Evolutionary conservation across 176 grass and related monocot species (phyloP).

Genomic region (Bonia amplexicaulis): DNA sequence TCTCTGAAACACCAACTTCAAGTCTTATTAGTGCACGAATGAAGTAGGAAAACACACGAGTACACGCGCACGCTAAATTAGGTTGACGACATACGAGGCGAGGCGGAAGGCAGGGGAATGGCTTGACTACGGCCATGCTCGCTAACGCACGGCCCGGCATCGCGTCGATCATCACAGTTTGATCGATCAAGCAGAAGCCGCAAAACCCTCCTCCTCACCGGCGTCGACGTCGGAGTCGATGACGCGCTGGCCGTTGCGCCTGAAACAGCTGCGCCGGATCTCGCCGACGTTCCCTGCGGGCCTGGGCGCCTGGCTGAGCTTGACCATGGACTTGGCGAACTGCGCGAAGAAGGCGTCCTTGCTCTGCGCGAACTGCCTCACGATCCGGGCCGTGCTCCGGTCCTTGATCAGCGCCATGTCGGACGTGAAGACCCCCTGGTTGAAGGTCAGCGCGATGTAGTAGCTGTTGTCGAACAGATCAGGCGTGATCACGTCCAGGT

Average conservation of each 20-base stretch:
- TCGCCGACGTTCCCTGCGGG: constrained; percentile 17
- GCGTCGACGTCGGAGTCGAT: background rate
- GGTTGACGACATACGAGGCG: no score
- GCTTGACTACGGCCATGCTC: background rate
- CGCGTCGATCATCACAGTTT: no score
- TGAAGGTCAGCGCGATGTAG: constrained; percentile 1
- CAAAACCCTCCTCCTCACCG: background rate
- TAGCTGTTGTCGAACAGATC: constrained; percentile 35
- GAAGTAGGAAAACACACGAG: no score
- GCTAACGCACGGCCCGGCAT: background rate
- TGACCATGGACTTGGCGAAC: constrained; percentile 15
- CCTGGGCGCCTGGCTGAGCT: constrained; percentile 7
- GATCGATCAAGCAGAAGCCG: background rate
- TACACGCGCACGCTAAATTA: no score
- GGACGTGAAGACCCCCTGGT: constrained; percentile 35
- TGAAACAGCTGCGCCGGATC: constrained; percentile 20
- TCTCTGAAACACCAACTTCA: no score
- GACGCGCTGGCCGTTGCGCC: background rate
- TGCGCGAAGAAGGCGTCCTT: constrained; percentile 27
- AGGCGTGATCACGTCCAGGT: constrained; percentile 13
- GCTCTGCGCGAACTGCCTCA: background rate
- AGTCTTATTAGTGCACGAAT: no score
- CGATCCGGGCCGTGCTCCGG: background rate
- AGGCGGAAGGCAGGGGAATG: no score
- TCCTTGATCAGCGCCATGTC: constrained; percentile 29